Evolutionary conservation across 192 early-diverging fungal species (phyloP), one percentile per base, ranked within the genome.

Genomic region (Mortierella alpina): DNA sequence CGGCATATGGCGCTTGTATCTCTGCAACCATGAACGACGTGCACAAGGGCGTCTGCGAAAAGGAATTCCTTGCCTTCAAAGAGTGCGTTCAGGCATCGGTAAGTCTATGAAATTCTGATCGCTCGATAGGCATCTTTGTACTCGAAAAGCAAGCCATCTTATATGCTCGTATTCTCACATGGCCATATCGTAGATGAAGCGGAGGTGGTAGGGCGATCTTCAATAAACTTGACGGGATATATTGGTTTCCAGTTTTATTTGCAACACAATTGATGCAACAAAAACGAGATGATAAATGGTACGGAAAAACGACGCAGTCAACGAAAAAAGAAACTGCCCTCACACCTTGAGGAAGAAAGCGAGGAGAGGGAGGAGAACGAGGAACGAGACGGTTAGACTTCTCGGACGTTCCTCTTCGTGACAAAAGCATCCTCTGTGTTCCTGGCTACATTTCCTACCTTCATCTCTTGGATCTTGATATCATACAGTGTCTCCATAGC

Each of bases 1-100:
- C 77, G 4, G 70, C 70, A 58, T 80, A 80, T 54, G 77, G 77
- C 23, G 66, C 77, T 4, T 80, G 77, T 52, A 72, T 80, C 55
- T 72, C 77, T 7, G 65, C 59, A 18, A 80, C 69, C 20, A 80
- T 80, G 77, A 59, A 59, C 45, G 77, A 80, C 23, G 66, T 80
- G 9, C 77, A 72, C 48, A 80, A 72, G 46, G 77, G 77, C 42
- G 66, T 72, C 14, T 80, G 77, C 44, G 77, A 80, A 12, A 80
- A 80, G 39, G 70, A 80, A 49, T 80, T 80, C 23, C 39, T 80
- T 11, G 77, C 77, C 54, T 80, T 80, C 54, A 80, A 80, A 41
- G 77, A 80, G 2, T 80, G 77, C 68, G 70, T 80, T 39, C 77
- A 80, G n/a, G 49, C 69, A 2, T 68, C 77, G 20, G 77, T 80